Evolutionary conservation across 208 protist species (phyloP), one percentile per base, ranked within the genome.

Genomic region (Acanthamoeba healyi): DNA sequence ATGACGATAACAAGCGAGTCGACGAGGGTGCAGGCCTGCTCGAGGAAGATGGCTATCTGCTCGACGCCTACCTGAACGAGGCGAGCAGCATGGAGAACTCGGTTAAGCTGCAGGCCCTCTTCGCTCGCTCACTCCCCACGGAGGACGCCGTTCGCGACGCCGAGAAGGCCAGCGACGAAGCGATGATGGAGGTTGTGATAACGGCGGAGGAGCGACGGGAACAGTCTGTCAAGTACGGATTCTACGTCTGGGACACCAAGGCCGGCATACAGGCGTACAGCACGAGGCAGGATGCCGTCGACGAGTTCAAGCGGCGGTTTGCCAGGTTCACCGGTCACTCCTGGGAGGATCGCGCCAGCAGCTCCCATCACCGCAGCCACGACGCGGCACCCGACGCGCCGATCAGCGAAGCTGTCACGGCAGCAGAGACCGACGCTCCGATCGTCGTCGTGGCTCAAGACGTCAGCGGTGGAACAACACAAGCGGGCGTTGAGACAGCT

Each of bases 21-120:
- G 32, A 49, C 38, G 34, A 42, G 38, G 70, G 70, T 19, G 38
- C 46, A 0, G 70, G 70, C 6, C 70, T 79, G 70, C 17, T 79
- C 36, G 70, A 46, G 38, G 38, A 79, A 36, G 70, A 26, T 7
- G 70, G 70, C 17, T 79, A 79, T 26, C 70, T 79, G 70, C 70
- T 79, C 70, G 70, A 79, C 70, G 70, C 70, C 36, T 79, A n/a
- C 70, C 10, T 79, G 34, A 79, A 2, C 70, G 26, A 1, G 38
- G 32, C 46, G 14, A 19, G n/a, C 70, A 6, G 46, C 3, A 24
- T 24, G 14, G 26, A 46, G 24, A 0, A n/a, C 3, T 34, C n/a
- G 58, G 58, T 32, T n/a, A 67, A 67, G 58, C 38, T 79, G 70
- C 70, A 79, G 38, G 70, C 70, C 70, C 22, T 49, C 38, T 79